Percentiles rank a stretch among this genome's conserved stretches.
These are phyloP conservation scores for Pythium oligandrum DNA, from an alignment of 352 stramenopile species.

Conservation along the genomic window DNA sequence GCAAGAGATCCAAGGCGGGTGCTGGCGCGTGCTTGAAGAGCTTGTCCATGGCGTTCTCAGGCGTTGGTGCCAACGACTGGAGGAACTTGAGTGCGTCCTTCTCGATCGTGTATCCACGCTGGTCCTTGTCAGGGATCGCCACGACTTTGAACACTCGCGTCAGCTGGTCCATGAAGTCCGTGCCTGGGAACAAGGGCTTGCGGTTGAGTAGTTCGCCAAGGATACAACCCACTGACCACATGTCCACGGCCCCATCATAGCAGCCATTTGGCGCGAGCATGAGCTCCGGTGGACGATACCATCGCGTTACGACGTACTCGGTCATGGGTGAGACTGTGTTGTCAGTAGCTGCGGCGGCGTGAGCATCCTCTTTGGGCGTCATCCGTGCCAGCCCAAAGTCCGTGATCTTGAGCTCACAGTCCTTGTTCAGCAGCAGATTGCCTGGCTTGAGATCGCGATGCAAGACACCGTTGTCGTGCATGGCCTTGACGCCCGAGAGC, in stretches of 20 bases:
- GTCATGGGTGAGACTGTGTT: conserved; percentile 69
- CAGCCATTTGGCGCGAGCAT: conserved; percentile 89
- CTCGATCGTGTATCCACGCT: conserved; percentile 69
- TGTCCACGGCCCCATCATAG: conserved; percentile 85
- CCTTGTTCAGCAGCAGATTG: conserved; percentile 91
- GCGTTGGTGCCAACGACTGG: conserved; percentile 54
- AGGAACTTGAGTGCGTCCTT: conserved; percentile 84
- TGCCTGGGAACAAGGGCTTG: conserved; percentile 75
- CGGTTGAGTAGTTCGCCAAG: conserved; percentile 87
- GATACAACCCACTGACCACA: conserved; percentile 90
- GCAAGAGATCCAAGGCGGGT: conserved; percentile 76
- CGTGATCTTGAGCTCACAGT: conserved; percentile 90
- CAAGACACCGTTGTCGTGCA: conserved; percentile 92
- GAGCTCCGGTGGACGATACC: conserved; percentile 90
- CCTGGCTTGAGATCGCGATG: conserved; percentile 93
- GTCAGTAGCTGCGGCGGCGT: conserved; percentile 13
- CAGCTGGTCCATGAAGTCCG: conserved; percentile 84
- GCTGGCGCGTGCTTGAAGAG: conserved; percentile 37
- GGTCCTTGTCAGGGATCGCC: conserved; percentile 54
- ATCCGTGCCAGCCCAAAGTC: conserved; percentile 92
- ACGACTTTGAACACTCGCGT: conserved; percentile 77
- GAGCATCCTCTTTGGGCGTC: conserved; percentile 49
- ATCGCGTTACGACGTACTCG: conserved; percentile 89
- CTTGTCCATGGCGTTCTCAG: conserved; percentile 49
- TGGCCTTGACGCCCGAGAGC: conserved; percentile 84